Conservation (phyloP, 805 yeast species). For the Metschnikowia koreensis region DNA sequence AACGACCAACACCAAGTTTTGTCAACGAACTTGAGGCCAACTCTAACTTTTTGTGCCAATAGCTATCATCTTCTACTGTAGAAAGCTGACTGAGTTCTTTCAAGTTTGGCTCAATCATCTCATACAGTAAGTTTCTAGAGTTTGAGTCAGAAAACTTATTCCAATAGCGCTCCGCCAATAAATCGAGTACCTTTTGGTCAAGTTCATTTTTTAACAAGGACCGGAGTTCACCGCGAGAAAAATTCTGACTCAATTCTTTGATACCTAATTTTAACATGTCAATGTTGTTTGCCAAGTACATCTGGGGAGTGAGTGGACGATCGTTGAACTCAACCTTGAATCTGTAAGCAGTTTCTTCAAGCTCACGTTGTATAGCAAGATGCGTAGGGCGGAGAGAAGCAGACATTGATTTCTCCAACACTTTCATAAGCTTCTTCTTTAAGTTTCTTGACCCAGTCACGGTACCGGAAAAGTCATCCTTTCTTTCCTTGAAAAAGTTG, state of each 20-base stretch:
- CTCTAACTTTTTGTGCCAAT: slow-evolving; percentile 88
- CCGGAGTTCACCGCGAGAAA: slow-evolving; percentile 79
- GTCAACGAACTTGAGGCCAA: slow-evolving; percentile 80
- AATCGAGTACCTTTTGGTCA: slow-evolving; percentile 85
- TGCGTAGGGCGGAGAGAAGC: slow-evolving; percentile 85
- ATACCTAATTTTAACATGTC: slow-evolving; percentile 83
- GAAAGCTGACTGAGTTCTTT: slow-evolving; percentile 54
- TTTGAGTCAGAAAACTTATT: slow-evolving; percentile 50
- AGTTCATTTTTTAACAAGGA: slow-evolving; percentile 76
- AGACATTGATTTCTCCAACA: slow-evolving; percentile 90
- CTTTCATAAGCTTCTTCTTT: slow-evolving; percentile 78
- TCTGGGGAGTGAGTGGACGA: slow-evolving; percentile 88
- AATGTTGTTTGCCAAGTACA: slow-evolving; percentile 87
- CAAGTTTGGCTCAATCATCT: slow-evolving; percentile 46
- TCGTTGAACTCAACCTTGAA: slow-evolving; percentile 97
- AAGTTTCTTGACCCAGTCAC: slow-evolving; percentile 73
- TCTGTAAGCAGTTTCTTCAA: slow-evolving; percentile 88
- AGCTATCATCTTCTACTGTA: slow-evolving; percentile 58
- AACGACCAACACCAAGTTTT: slow-evolving; percentile 89
- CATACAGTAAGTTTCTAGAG: slow-evolving; percentile 12
- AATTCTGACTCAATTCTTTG: slow-evolving; percentile 79
- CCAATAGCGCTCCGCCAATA: slow-evolving; percentile 92
- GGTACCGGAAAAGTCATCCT: slow-evolving; percentile 58
- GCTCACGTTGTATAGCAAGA: slow-evolving; percentile 77
- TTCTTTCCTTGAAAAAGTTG: slow-evolving; percentile 61